Percentiles rank a stretch among this genome's conserved stretches.
These are phyloP conservation scores for Fusarium subtropicale DNA, from an alignment of 2,329 filamentous ascomycete species.

Conservation along the genomic window DNA sequence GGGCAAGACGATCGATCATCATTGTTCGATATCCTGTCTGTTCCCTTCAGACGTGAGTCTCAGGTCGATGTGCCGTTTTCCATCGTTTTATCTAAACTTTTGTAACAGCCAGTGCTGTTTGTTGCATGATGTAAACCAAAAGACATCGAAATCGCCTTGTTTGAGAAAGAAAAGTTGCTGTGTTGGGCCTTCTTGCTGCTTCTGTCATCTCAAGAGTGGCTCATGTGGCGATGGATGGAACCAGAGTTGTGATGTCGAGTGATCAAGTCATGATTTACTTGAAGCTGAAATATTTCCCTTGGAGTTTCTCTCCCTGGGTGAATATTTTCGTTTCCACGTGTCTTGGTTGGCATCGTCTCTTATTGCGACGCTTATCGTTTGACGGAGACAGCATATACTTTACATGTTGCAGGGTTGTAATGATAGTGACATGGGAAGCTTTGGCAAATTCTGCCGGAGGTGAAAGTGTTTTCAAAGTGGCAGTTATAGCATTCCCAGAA, in stretches of 20 bases:
- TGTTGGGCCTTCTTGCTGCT: background rate
- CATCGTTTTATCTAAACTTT: slow-evolving; percentile 2
- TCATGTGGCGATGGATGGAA: background rate
- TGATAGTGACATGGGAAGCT: background rate
- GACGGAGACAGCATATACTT: background rate
- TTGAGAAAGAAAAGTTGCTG: background rate
- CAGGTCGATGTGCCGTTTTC: slow-evolving; percentile 9
- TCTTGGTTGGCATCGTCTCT: background rate
- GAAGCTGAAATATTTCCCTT: background rate
- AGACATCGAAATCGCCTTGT: background rate
- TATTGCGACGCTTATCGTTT: background rate
- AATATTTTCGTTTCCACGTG: background rate
- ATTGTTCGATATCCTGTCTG: background rate
- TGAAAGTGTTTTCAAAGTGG: background rate
- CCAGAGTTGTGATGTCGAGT: background rate
- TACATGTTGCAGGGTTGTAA: background rate
- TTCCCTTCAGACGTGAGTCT: background rate
- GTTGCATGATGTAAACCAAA: background rate
- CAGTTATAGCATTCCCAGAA: slow-evolving; percentile 1
- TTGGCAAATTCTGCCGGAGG: background rate
- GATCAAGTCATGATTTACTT: background rate
- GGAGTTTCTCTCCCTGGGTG: background rate
- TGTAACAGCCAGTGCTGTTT: background rate
- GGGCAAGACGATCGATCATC: background rate
- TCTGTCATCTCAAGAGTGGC: background rate